phyloP scores from a whole-genome alignment of 352 stramenopile genomes.

The Phytophthora sp. region DNA sequence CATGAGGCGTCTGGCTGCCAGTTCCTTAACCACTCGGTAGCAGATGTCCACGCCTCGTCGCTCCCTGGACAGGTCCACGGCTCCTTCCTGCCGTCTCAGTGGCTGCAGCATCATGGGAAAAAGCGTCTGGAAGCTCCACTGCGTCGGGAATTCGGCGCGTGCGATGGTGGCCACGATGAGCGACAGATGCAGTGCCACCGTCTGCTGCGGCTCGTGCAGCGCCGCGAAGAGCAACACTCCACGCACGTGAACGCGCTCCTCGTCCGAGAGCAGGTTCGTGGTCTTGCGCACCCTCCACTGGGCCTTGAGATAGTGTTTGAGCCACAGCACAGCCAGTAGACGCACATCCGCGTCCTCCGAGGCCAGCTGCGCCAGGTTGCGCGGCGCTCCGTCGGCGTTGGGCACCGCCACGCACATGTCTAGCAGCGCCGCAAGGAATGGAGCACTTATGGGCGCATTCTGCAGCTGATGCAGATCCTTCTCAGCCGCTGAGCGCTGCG shows the following conservation, averaged over 20 bases:
- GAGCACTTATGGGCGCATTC: constrained; percentile 28
- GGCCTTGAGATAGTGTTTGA: constrained; percentile 75
- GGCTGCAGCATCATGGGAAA: constrained; percentile 68
- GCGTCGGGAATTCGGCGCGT: constrained; percentile 72
- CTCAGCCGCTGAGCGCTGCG: constrained; percentile 57
- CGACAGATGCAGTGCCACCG: constrained; percentile 64
- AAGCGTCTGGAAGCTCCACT: constrained; percentile 71
- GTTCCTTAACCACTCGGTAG: constrained; percentile 84
- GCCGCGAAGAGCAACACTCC: constrained; percentile 65
- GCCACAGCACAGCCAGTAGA: constrained; percentile 74
- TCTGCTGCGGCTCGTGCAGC: constrained; percentile 65
- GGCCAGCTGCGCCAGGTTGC: constrained; percentile 34
- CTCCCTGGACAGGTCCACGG: constrained; percentile 30
- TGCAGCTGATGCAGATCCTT: constrained; percentile 64
- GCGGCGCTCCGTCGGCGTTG: constrained; percentile 30
- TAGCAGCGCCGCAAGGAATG: constrained; percentile 56
- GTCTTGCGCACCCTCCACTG: constrained; percentile 50
- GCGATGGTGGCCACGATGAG: constrained; percentile 73
- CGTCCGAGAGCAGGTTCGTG: constrained; percentile 38
- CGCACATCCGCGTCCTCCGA: constrained; percentile 56
- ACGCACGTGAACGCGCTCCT: constrained; percentile 56
- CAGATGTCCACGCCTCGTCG: constrained; percentile 58
- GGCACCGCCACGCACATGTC: constrained; percentile 51
- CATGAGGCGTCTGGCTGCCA: constrained; percentile 79
- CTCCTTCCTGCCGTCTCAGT: constrained; percentile 36